Evolutionary conservation across 148 eudicot species (phyloP).

Genomic region (Chenopodium album): DNA sequence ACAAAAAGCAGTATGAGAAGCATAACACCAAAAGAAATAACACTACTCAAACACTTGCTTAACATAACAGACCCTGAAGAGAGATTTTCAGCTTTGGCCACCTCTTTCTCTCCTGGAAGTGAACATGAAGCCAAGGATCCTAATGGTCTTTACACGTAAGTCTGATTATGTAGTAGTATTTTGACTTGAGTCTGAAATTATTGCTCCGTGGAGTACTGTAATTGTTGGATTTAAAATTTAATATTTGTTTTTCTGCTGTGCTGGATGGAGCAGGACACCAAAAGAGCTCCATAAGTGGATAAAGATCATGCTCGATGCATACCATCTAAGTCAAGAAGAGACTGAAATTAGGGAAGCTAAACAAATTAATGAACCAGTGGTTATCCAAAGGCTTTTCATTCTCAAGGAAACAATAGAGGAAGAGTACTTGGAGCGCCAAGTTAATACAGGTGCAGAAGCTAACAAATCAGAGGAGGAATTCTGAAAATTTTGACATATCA

Average conservation of each 20-base stretch:
- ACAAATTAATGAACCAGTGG: constrained; percentile 71
- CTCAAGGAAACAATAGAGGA: constrained; percentile 87
- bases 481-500: background rate
- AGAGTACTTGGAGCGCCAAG: constrained; percentile 66
- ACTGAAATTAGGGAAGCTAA: constrained; percentile 85
- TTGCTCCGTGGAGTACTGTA: too few relatives aligned
- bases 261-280: constrained; percentile 57
- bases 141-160: constrained; percentile 80
- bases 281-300: constrained; percentile 97
- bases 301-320: constrained; percentile 88
- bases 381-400: constrained; percentile 85
- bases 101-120: constrained; percentile 83
- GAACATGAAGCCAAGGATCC: constrained; percentile 62
- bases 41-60: constrained; percentile 81
- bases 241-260: constrained; percentile 12
- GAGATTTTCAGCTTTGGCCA: constrained; percentile 94
- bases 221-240: background rate
- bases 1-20: constrained; percentile 85
- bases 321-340: constrained; percentile 73
- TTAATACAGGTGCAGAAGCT: constrained; percentile 37
- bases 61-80: constrained; percentile 96
- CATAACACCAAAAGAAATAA: constrained; percentile 87
- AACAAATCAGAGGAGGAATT: constrained; percentile 26
- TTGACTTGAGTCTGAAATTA: background rate
- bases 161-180: background rate